Conservation (phyloP, 805 yeast species). For the Candida loeiensis region DNA sequence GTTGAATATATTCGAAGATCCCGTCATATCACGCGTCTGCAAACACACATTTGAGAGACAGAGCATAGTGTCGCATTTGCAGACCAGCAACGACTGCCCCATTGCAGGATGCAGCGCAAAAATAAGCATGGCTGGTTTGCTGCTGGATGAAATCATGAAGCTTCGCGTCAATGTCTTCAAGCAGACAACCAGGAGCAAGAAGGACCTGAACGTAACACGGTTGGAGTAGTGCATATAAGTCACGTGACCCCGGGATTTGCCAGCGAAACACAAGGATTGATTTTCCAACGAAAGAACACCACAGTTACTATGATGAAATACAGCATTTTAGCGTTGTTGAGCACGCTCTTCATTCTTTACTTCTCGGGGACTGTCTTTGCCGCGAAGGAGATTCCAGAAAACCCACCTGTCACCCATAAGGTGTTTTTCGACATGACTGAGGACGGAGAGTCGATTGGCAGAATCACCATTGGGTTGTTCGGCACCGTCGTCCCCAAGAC, state of each 20-base stretch:
- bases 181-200: constrained; percentile 13
- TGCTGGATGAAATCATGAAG: constrained; percentile 51
- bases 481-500: constrained; percentile 84
- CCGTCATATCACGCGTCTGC: constrained; percentile 55
- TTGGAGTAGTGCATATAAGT: constrained; percentile 5
- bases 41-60: constrained; percentile 58
- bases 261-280: not conserved
- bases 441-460: constrained; percentile 74
- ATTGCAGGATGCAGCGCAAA: constrained; percentile 48
- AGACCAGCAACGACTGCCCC: constrained; percentile 47
- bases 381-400: constrained; percentile 25
- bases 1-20: constrained; percentile 46
- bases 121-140: constrained; percentile 34
- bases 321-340: constrained; percentile 12
- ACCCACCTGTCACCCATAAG: constrained; percentile 65
- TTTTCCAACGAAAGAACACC: constrained; percentile 1
- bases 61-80: constrained; percentile 36
- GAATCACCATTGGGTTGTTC: constrained; percentile 81
- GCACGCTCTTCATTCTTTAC: constrained; percentile 12
- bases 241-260: constrained; percentile 1
- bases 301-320: constrained; percentile 12
- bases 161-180: constrained; percentile 46
- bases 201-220: constrained; percentile 6
- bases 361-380: constrained; percentile 10
- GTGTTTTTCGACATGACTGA: constrained; percentile 84